Evolutionary conservation across 2,329 filamentous ascomycete genomes (phyloP).

Genomic region (Fusarium setosum): DNA sequence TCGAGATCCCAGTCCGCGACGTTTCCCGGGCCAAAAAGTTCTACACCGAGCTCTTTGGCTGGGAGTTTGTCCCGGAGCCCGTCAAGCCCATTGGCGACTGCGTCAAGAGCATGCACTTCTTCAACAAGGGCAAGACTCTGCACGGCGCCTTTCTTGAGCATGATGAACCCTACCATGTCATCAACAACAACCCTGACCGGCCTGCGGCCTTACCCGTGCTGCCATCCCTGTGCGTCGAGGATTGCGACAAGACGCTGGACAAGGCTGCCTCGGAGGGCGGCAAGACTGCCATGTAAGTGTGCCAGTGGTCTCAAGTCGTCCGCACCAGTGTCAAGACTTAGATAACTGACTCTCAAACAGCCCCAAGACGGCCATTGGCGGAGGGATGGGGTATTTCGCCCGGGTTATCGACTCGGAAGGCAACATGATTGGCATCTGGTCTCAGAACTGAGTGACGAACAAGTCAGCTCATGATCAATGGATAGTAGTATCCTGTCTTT

Average conservation of each 20-base stretch:
- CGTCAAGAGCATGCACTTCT: conserved; percentile 48
- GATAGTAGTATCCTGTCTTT: neutral
- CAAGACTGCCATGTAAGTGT: conserved; percentile 49
- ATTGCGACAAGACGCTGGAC: conserved; percentile 47
- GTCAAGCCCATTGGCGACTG: conserved; percentile 34
- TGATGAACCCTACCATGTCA: conserved; percentile 42
- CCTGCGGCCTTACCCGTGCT: conserved; percentile 44
- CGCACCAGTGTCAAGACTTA: neutral
- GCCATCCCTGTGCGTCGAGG: conserved; percentile 48
- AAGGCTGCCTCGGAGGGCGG: conserved; percentile 47
- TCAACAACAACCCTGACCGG: conserved; percentile 41
- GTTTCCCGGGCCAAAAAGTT: conserved; percentile 50
- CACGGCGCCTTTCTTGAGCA: conserved; percentile 51
- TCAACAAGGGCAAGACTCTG: conserved; percentile 47
- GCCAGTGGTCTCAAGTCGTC: too few species aligned
- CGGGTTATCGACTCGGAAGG: conserved; percentile 52
- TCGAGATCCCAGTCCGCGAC: conserved; percentile 52
- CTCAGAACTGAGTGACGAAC: conserved; percentile 38
- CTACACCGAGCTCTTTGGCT: conserved; percentile 50
- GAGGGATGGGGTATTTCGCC: conserved; percentile 49
- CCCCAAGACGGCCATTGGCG: conserved; percentile 50
- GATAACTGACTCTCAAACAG: conserved; percentile 32
- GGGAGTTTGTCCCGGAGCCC: conserved; percentile 43
- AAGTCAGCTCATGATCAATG: neutral
- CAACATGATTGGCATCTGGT: conserved; percentile 52